Evolutionary conservation across 1,284 basidiomycete genomes (phyloP).

Genomic region (Meira nashicola): DNA sequence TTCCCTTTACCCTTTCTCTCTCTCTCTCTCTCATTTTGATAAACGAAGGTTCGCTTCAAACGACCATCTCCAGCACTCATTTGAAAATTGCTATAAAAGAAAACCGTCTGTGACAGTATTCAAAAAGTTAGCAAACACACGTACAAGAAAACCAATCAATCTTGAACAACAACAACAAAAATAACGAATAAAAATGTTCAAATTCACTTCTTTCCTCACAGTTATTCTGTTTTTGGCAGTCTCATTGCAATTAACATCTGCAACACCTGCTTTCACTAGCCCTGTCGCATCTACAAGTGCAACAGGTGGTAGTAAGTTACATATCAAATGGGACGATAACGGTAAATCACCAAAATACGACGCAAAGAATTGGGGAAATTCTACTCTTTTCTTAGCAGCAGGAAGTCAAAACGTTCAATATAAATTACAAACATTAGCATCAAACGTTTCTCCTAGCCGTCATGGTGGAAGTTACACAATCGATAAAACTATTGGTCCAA

Average conservation of each 20-base stretch:
- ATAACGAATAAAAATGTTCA: too few species aligned
- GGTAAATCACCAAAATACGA: slow-evolving; percentile 24
- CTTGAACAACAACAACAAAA: too few species aligned
- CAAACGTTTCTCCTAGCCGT: slow-evolving; percentile 19
- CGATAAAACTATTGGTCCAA: slow-evolving; percentile 27
- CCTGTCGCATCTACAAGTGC: slow-evolving; percentile 37
- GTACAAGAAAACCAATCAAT: too few species aligned
- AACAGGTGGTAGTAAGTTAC: slow-evolving; percentile 26
- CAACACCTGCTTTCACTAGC: slow-evolving; percentile 33
- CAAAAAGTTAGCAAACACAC: too few species aligned
- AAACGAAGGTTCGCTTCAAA: neutral
- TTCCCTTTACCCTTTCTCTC: neutral
- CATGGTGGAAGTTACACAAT: slow-evolving; percentile 23
- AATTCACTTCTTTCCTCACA: slow-evolving; percentile 16
- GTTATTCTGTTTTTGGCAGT: slow-evolving; percentile 21
- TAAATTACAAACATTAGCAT: slow-evolving; percentile 39
- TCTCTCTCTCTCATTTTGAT: neutral
- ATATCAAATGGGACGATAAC: slow-evolving; percentile 40
- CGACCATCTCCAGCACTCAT: neutral
- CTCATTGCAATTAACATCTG: slow-evolving; percentile 20
- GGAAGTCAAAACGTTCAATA: slow-evolving; percentile 39
- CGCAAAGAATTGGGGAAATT: slow-evolving; percentile 26
- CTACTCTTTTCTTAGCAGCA: slow-evolving; percentile 44
- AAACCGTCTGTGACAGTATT: too few species aligned
- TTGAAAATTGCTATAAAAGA: neutral